phyloP scores from a whole-genome alignment of 768 basidiomycete genomes.

The Amanita jacksonii region DNA sequence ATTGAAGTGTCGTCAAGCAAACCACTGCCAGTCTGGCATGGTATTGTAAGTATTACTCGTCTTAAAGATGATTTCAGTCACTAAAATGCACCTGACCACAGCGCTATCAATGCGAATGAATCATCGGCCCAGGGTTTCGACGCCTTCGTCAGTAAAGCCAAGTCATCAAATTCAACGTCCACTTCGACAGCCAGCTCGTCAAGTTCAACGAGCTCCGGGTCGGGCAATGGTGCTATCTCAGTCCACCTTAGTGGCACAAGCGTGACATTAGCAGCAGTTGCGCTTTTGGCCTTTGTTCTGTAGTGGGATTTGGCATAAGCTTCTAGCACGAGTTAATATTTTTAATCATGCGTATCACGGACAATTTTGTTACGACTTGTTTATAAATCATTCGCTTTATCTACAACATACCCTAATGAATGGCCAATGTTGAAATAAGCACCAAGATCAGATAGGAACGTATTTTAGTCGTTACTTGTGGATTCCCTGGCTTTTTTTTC shows the following conservation, averaged over 20 bases:
- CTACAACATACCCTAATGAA: too few species aligned
- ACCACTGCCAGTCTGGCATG: conserved; percentile 46
- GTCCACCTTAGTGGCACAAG: conserved; percentile 25
- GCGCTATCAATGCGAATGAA: conserved; percentile 51
- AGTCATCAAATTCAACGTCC: conserved; percentile 18
- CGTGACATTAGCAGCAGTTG: conserved; percentile 19
- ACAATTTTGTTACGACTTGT: too few species aligned
- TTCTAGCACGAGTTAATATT: too few species aligned
- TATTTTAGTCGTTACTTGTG: conserved; percentile 21
- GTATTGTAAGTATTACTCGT: conserved; percentile 31
- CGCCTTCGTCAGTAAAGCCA: conserved; percentile 49
- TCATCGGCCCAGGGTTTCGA: conserved; percentile 38
- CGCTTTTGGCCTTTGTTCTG: conserved; percentile 25
- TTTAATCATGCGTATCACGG: too few species aligned
- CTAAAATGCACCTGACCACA: conserved; percentile 10
- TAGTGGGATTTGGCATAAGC: conserved; percentile 10
- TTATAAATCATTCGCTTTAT: too few species aligned
- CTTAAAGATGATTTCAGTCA: background rate
- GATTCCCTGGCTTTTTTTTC: conserved; percentile 52
- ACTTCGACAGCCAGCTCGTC: conserved; percentile 4
- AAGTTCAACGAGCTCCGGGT: conserved; percentile 8
- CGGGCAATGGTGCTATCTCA: conserved; percentile 21
- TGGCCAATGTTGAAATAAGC: too few species aligned
- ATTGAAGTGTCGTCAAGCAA: conserved; percentile 32
- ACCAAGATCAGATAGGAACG: background rate